Evolutionary conservation across 495 filamentous ascomycete species (phyloP).

Genomic region (Trichocladium antarcticum): DNA sequence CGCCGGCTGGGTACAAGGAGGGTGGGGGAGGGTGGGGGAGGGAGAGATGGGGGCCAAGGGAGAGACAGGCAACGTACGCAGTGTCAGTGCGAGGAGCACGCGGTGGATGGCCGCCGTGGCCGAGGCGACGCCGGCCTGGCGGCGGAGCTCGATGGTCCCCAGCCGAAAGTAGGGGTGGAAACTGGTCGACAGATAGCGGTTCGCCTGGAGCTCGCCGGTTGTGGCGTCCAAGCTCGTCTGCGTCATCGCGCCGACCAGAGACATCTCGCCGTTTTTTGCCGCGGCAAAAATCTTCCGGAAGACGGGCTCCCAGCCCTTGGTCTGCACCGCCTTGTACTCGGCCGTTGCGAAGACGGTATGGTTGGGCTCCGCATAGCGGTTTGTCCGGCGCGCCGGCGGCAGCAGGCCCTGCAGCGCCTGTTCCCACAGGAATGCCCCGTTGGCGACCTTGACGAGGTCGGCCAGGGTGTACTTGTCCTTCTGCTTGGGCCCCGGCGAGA

Average conservation of each 20-base stretch:
- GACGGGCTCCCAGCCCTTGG: no score
- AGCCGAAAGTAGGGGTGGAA: background rate
- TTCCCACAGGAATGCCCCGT: background rate
- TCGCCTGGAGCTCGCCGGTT: background rate
- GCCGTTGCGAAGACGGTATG: no score
- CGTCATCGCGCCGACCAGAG: no score
- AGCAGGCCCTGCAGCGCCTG: background rate
- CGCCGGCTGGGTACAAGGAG: no score
- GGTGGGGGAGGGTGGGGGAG: no score
- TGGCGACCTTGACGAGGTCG: background rate
- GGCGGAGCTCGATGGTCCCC: background rate
- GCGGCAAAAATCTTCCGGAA: background rate
- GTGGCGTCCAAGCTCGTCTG: no score
- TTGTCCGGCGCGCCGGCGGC: background rate
- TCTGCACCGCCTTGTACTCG: no score
- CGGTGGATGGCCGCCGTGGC: background rate
- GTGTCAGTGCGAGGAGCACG: background rate
- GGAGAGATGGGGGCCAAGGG: no score
- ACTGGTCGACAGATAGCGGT: background rate
- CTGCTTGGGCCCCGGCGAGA: background rate
- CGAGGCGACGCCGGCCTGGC: background rate
- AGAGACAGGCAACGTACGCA: no score
- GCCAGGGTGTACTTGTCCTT: background rate
- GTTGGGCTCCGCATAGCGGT: background rate
- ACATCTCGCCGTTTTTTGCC: no score